Evolutionary conservation across 2,329 filamentous ascomycete species (phyloP), one percentile per base, ranked within the genome.

Genomic region (Penicillium sp.): DNA sequence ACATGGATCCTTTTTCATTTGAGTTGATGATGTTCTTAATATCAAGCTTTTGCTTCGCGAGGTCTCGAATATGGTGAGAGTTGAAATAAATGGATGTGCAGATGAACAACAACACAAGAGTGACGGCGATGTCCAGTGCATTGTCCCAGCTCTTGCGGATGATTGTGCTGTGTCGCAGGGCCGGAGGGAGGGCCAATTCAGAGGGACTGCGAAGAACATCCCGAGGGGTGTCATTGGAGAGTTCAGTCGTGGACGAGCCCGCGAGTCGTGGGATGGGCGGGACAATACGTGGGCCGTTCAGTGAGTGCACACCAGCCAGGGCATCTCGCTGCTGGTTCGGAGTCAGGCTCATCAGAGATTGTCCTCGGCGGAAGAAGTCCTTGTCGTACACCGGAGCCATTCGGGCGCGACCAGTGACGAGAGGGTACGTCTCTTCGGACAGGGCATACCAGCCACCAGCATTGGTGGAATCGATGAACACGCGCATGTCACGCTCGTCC

Each of bases 401-500:
- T 22, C 78, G 74, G 4, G 84, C 84, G 36, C 80, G 86, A 47
- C 90, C 83, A 20, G 92, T 87, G 25, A 96, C 90, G 9, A 92
- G 80, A 3, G 94, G 94, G 63, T 96, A 97, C 8, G 85, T 85
- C 36, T 79, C 81, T 51, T 95, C 92, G 1, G 92, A 96, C 73
- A 97, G 81, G 28, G 92, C 94, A 70, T 92, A 99, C 91, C 92
- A 97, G 54, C 89, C 88, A 27, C 92, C 92, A n/a, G 79, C 77
- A 50, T 88, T 83, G 1, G 92, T 96, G 60, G 87, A 87, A 68
- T 96, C 96, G 53, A 97, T 80, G 65, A 94, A 95, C 0, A 96
- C 85, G 50, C 83, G 85, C 55, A 81, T 80, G 56, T 79, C 81
- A 28, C 85, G 79, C 42, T 81, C 78, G 31, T 79, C 76, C 27